phyloP scores from a whole-genome alignment of 331 rosid genomes.

The Telfairia occidentalis region DNA sequence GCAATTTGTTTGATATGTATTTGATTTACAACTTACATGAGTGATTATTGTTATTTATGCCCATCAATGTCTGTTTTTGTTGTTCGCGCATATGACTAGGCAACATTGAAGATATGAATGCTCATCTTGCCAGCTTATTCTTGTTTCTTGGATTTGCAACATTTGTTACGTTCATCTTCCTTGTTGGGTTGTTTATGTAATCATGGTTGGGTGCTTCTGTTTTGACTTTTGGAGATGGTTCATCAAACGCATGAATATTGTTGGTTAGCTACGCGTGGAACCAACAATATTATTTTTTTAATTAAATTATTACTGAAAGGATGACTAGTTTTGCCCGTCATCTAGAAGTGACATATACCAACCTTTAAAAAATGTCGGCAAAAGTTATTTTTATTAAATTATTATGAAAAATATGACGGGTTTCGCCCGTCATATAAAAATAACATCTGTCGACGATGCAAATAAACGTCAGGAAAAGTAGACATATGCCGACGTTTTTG shows the following conservation, averaged over 20 bases:
- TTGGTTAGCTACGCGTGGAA: too few relatives aligned
- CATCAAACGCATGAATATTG: constrained; percentile 90
- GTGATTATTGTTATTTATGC: not conserved
- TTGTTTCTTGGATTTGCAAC: constrained; percentile 57
- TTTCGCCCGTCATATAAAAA: too few relatives aligned
- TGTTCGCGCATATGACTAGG: not conserved
- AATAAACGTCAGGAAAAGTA: too few relatives aligned
- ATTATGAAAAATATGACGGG: too few relatives aligned
- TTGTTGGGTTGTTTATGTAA: constrained; percentile 95
- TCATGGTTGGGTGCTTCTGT: constrained; percentile 98
- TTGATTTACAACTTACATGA: not conserved
- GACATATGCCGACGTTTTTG: too few relatives aligned
- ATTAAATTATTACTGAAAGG: too few relatives aligned
- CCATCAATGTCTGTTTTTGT: not conserved
- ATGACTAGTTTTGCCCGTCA: too few relatives aligned
- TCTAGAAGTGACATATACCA: too few relatives aligned
- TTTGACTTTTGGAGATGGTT: constrained; percentile 95
- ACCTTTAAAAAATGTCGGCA: too few relatives aligned
- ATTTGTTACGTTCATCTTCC: constrained; percentile 82
- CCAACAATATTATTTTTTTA: too few relatives aligned
- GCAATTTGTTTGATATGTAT: not conserved
- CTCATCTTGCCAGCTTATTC: not conserved
- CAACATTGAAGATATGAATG: not conserved
- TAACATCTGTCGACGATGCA: too few relatives aligned
- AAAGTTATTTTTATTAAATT: too few relatives aligned